Evolutionary conservation across 75 land plant genomes (phyloP).

Genomic region (Selaginella tamariscina): DNA sequence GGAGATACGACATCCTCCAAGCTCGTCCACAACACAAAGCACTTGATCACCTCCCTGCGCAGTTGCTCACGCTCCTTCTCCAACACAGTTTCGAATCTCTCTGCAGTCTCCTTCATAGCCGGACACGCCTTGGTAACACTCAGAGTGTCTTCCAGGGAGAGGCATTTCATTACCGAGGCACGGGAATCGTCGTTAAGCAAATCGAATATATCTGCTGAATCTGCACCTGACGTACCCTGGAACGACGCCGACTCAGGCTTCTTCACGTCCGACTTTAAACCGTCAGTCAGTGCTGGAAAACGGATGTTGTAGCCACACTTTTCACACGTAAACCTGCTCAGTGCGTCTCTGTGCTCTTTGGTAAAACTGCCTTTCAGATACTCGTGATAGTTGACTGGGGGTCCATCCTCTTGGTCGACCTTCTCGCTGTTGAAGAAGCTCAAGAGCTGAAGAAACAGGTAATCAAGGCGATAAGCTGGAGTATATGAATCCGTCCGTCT

Average conservation of each 20-base stretch:
- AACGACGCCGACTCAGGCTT: background rate
- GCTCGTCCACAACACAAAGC: slow-evolving; percentile 17
- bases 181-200: background rate
- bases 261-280: background rate
- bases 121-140: background rate
- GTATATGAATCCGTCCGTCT: no score
- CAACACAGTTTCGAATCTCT: no score
- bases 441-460: slow-evolving; percentile 20
- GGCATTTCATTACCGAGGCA: background rate
- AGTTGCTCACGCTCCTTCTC: no score
- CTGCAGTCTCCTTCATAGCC: slow-evolving; percentile 4
- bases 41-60: slow-evolving; percentile 18
- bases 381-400: background rate
- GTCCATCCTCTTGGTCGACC: slow-evolving; percentile 17
- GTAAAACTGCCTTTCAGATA: background rate
- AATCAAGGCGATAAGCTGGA: slow-evolving; percentile 20
- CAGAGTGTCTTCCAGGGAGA: background rate
- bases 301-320: slow-evolving; percentile 6
- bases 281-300: background rate
- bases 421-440: slow-evolving; percentile 18
- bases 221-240: background rate
- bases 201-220: background rate
- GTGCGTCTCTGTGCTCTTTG: background rate
- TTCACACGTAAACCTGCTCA: background rate
- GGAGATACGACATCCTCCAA: background rate